A percentile compares a stretch with the other conserved stretches of the same genome.
These are phyloP conservation scores for Solioccasus polychromus DNA, from an alignment of 768 basidiomycete species.

Conservation along the genomic window DNA sequence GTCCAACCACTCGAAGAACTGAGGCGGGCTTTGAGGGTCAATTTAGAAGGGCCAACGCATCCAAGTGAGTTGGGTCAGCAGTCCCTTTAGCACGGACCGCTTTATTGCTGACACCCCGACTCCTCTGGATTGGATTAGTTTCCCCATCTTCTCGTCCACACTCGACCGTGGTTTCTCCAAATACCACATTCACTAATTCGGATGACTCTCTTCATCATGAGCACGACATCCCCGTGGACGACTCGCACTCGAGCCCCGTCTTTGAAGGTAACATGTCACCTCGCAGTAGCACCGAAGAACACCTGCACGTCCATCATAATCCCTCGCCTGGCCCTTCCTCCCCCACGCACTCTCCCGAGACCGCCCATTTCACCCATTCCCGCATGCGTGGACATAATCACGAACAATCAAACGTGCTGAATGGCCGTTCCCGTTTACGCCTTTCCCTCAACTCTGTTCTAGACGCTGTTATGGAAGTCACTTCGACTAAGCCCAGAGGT, in stretches of 20 bases:
- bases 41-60: constrained; percentile 3
- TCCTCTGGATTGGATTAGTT: neutral
- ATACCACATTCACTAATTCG: constrained; percentile 5
- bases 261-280: neutral
- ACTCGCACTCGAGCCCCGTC: neutral
- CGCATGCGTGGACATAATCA: neutral
- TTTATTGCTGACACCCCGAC: neutral
- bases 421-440: constrained; percentile 16
- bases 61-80: neutral
- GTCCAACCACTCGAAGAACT: constrained; percentile 21
- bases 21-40: constrained; percentile 14
- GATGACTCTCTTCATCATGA: constrained; percentile 3
- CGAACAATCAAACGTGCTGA: constrained; percentile 1
- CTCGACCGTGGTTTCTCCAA: neutral
- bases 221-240: neutral
- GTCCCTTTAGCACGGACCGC: neutral
- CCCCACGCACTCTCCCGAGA: constrained; percentile 4
- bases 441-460: constrained; percentile 18
- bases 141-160: constrained; percentile 1
- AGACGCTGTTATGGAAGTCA: constrained; percentile 15
- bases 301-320: neutral
- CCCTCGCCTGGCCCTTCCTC: neutral
- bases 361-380: neutral
- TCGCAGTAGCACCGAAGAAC: constrained; percentile 37
- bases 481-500: constrained; percentile 22